A percentile compares a stretch with the other conserved stretches of the same genome.
These are phyloP conservation scores for Letharia lupina DNA, from an alignment of 495 filamentous ascomycete species.

Conservation along the genomic window DNA sequence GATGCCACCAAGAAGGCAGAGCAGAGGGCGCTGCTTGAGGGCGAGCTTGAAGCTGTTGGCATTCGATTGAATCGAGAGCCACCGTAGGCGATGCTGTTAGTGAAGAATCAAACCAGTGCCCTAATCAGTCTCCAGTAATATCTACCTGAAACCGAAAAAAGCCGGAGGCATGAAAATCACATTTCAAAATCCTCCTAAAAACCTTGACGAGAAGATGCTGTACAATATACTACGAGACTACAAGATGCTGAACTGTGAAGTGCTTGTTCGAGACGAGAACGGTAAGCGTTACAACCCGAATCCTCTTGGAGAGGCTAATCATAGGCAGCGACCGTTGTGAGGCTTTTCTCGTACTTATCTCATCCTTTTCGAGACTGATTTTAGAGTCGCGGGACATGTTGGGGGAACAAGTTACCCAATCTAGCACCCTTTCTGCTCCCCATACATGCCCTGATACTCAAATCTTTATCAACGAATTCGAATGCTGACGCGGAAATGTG, in stretches of 20 bases:
- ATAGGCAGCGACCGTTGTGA: conserved; percentile 57
- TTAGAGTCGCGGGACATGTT: too few species aligned
- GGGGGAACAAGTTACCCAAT: too few species aligned
- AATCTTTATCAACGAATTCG: too few species aligned
- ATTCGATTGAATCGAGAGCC: conserved; percentile 90
- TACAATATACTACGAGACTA: conserved; percentile 95
- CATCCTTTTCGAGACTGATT: too few species aligned
- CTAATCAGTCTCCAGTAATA: conserved; percentile 54
- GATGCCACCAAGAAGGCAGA: conserved; percentile 97
- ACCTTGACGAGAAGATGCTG: conserved; percentile 93
- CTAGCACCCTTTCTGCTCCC: too few species aligned
- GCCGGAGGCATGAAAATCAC: conserved; percentile 98
- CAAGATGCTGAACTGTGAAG: conserved; percentile 97
- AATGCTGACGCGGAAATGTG: too few species aligned
- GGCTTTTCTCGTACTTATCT: too few species aligned
- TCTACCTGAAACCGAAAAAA: conserved; percentile 96
- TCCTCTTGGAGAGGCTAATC: conserved; percentile 9
- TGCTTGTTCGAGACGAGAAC: conserved; percentile 89
- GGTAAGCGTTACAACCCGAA: conserved; percentile 34
- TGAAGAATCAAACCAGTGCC: neutral
- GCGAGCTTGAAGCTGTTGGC: conserved; percentile 91
- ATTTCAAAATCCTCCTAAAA: conserved; percentile 80
- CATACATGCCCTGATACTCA: too few species aligned
- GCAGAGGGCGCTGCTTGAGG: conserved; percentile 82
- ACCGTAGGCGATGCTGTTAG: conserved; percentile 47